phyloP scores from a whole-genome alignment of 495 filamentous ascomycete species.

The Choiromyces venosus region DNA sequence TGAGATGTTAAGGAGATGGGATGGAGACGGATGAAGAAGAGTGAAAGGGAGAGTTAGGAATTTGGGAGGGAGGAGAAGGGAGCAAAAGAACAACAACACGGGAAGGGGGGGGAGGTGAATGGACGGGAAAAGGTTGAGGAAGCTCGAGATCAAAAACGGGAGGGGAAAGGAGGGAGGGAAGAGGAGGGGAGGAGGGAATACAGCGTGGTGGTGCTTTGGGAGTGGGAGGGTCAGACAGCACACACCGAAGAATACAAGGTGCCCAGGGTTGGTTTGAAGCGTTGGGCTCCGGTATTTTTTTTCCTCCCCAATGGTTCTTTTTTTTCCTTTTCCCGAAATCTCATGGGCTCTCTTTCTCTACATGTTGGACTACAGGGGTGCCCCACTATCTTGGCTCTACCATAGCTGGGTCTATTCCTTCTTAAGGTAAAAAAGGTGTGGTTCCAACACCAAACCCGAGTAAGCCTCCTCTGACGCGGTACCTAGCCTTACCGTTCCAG shows the following conservation, averaged over 20 bases:
- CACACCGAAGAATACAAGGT: constrained; percentile 10
- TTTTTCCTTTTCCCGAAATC: not conserved
- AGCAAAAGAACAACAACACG: constrained; percentile 8
- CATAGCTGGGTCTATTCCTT: constrained; percentile 28
- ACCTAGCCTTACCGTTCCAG: constrained; percentile 22
- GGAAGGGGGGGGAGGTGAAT: constrained; percentile 5
- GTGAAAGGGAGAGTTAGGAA: constrained; percentile 30
- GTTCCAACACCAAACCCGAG: constrained; percentile 23
- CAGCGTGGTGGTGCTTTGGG: constrained; percentile 29
- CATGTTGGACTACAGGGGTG: constrained; percentile 17
- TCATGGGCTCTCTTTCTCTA: not conserved
- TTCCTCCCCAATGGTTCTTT: constrained; percentile 5
- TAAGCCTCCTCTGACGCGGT: constrained; percentile 21
- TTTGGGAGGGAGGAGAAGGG: constrained; percentile 30
- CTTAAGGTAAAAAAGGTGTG: constrained; percentile 26
- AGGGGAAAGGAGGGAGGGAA: constrained; percentile 6
- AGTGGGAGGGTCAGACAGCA: constrained; percentile 32
- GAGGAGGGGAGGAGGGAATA: constrained; percentile 11
- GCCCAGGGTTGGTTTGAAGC: constrained; percentile 19
- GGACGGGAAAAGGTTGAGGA: not conserved
- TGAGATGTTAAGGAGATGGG: constrained; percentile 1
- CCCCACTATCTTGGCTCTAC: constrained; percentile 27
- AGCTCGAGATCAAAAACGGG: constrained; percentile 8
- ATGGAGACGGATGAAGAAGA: constrained; percentile 12
- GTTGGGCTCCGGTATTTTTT: constrained; percentile 34